Evolutionary conservation across 805 yeast species (phyloP), one percentile per base, ranked within the genome.

Genomic region (Lipomyces starkeyi): DNA sequence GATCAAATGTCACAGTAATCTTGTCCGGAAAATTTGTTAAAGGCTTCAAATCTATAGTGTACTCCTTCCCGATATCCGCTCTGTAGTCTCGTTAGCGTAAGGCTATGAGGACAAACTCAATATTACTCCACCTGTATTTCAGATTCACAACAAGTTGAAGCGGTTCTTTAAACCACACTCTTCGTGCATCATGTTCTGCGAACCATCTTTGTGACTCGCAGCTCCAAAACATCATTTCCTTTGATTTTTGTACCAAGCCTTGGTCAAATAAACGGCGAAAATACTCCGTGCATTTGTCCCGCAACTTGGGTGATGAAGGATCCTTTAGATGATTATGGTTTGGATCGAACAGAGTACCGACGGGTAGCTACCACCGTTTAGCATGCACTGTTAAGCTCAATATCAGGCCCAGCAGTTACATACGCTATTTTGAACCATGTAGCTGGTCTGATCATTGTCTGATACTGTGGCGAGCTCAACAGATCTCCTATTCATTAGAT

Each of bases 1-100:
- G 60, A 14, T 22, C 35, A 54, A 60, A 60, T n/a, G 35, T 25
- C 17, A 60, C 61, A 14, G 11, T n/a, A 2, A 63, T 32, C 27
- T 9, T 37, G 27, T 20, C 35, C 3, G 56, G 56, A 25, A 29
- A 25, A 13, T 25, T 8, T 22, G 34, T 25, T 11, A 29, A 29
- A 25, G 56, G 27, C 34, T 25, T 5, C 34, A 53, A 8, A 17
- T 11, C 20, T 27, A 57, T 29, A 14, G 25, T 22, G 29, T 62
- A 62, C 22, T 25, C 35, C 27, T n/a, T 29, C 11, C 61, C 65
- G 13, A 62, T 29, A 4, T 34, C 20, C n/a, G 43, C 61, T 9
- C 65, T 62, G 17, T 5, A 20, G 34, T 3, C 34, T 14, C n/a
- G 56, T 25, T 20, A 53, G 34, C 34, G 5, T 5, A 25, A 25